Percentiles rank a stretch among this genome's conserved stretches.
These are phyloP conservation scores for Lagenaria siceraria DNA, from an alignment of 306 rosid species.

Conservation along the genomic window DNA sequence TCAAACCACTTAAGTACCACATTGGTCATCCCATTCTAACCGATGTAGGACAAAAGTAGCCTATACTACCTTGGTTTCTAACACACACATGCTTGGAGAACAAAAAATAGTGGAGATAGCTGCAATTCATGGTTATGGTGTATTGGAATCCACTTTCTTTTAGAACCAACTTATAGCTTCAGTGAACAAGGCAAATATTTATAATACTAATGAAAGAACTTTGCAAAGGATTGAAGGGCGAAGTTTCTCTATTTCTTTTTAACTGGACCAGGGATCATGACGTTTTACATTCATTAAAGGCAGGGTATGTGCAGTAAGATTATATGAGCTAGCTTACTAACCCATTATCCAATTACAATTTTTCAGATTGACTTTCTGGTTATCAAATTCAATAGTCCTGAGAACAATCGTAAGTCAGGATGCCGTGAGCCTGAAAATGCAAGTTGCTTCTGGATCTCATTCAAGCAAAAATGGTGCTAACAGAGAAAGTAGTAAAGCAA, in stretches of 20 bases:
- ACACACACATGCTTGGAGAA: not conserved
- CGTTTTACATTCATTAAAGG: not conserved
- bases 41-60: too few species aligned
- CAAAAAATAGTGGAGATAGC: not conserved
- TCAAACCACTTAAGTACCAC: too few species aligned
- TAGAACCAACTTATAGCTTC: not conserved
- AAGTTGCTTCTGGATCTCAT: constrained; percentile 25
- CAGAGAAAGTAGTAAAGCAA: constrained; percentile 28
- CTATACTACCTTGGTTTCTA: too few species aligned
- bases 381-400: constrained; percentile 68
- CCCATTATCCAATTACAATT: constrained; percentile 12
- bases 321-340: constrained; percentile 5
- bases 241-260: not conserved
- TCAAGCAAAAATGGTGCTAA: constrained; percentile 35
- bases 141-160: not conserved
- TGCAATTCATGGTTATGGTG: not conserved
- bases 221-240: not conserved
- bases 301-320: not conserved
- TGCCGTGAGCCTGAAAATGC: constrained; percentile 16
- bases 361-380: constrained; percentile 82
- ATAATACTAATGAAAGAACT: not conserved
- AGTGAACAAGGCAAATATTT: not conserved
- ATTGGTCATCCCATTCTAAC: too few species aligned
- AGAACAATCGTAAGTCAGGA: constrained; percentile 65
- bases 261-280: not conserved